Evolutionary conservation across 768 basidiomycete species (phyloP), one percentile per base, ranked within the genome.

Genomic region (Tulasnella sp.): DNA sequence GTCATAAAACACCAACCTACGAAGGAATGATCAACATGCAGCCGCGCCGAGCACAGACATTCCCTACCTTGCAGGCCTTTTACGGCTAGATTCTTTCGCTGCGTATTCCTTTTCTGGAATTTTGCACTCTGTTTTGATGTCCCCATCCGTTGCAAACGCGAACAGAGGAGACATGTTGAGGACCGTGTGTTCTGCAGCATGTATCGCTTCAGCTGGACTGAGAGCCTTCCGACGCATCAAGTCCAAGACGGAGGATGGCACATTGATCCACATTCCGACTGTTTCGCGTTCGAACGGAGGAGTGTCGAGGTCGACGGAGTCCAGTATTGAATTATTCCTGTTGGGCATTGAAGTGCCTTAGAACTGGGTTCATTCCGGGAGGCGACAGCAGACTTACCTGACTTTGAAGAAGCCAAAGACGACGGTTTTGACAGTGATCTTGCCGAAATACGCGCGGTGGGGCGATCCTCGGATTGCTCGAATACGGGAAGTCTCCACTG

Each of bases 361-460:
- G 6, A 19, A 34, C 34, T 40, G 67, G 1, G 49, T 45, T 11
- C 34, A 19, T 25, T 45, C 8, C 71, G 3, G 19, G n/a, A 22
- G 22, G 8, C n/a, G 11, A 38, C 22, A n/a, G 11, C 42, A 17
- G 2, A 74, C 83, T 1, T 79, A 89, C 91, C 90, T 87, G 69
- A 94, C 86, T 81, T 96, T 96, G 84, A 90, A 92, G 81, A 91
- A 96, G 0, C 94, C 94, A 79, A 89, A 96, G 2, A 96, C 91
- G 77, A 91, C 86, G 0, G 91, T 89, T 73, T 85, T 84, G 3
- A 93, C 85, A 71, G 89, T 86, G 17, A 92, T 85, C 52, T 91
- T 86, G 39, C 94, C 94, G 80, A 91, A 96, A 80, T 88, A 91
- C 0, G 89, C 88, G 7, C 85, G 85, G 40, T 88, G 83, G 2